A percentile compares a stretch with the other conserved stretches of the same genome.
Evolutionary conservation across 1,284 basidiomycete genomes (phyloP).

Genomic region (Vanrija sp.): DNA sequence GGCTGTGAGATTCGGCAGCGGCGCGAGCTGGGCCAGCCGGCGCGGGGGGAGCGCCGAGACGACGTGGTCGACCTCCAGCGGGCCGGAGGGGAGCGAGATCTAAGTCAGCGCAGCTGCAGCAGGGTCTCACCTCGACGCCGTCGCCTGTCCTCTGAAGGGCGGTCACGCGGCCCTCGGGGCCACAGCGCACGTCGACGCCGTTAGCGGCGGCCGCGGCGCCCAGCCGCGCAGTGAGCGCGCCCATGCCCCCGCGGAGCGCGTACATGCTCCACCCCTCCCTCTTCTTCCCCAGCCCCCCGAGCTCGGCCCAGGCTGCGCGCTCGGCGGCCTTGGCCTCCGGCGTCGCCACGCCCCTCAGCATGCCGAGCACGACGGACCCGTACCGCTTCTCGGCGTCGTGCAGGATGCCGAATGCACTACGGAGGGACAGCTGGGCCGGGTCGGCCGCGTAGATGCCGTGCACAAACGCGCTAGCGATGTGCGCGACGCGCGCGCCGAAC

Average conservation of each 20-base stretch:
- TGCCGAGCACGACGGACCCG: conserved; percentile 64
- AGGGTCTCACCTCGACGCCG: conserved; percentile 5
- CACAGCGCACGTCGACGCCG: conserved; percentile 61
- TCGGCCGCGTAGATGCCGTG: conserved; percentile 94
- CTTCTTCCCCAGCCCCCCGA: conserved; percentile 25
- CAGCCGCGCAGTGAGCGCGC: conserved; percentile 62
- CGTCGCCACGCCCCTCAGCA: conserved; percentile 52
- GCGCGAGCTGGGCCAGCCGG: conserved; percentile 27
- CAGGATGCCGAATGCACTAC: conserved; percentile 69
- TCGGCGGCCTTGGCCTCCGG: conserved; percentile 17
- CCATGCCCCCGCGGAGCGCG: conserved; percentile 60
- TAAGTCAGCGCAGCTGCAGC: conserved; percentile 51
- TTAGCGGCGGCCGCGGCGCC: conserved; percentile 47
- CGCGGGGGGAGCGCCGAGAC: conserved; percentile 30
- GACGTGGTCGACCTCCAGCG: conserved; percentile 16
- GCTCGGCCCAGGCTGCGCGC: conserved; percentile 13
- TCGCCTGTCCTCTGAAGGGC: not conserved
- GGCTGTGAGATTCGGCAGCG: conserved; percentile 53
- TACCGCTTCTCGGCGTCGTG: conserved; percentile 65
- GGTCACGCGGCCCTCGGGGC: conserved; percentile 36
- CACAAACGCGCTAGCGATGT: conserved; percentile 75
- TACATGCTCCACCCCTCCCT: conserved; percentile 41
- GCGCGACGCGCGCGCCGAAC: conserved; percentile 69
- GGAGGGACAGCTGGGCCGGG: conserved; percentile 66
- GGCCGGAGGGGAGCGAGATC: not conserved